These are phyloP conservation scores for Canna indica DNA, from an alignment of 176 grass and related monocot species.

Conservation along the genomic window DNA sequence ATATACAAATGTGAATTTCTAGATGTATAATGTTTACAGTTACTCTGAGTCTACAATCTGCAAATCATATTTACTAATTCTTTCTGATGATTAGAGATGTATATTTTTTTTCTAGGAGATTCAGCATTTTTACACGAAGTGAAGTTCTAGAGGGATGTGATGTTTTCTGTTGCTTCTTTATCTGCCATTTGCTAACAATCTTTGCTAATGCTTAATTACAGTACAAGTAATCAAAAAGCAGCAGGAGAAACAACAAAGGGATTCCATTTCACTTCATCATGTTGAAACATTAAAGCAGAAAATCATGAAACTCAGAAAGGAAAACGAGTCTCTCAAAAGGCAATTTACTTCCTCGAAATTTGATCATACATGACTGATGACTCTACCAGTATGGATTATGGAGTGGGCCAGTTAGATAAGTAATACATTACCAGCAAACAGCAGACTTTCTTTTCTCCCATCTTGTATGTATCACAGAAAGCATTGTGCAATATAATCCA, in stretches of 20 bases:
- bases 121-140: no score
- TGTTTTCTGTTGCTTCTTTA: neutral
- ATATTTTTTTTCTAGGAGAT: no score
- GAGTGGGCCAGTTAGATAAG: no score
- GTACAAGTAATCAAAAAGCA: slow-evolving; percentile 53
- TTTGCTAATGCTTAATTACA: slow-evolving; percentile 15
- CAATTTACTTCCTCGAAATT: slow-evolving; percentile 40
- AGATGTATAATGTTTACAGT: no score
- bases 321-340: slow-evolving; percentile 81
- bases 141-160: neutral
- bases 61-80: no score
- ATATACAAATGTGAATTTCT: no score
- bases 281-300: slow-evolving; percentile 84
- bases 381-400: neutral
- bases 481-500: neutral
- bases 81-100: no score
- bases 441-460: neutral
- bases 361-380: slow-evolving; percentile 18
- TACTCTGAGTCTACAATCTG: no score
- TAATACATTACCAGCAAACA: no score
- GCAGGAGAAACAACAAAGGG: slow-evolving; percentile 69
- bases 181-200: neutral
- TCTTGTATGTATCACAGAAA: neutral
- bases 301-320: slow-evolving; percentile 83
- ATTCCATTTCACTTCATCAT: slow-evolving; percentile 51